Base-by-base conservation (phyloP, 1,284 basidiomycete species). In the Ustilago lituana region DNA sequence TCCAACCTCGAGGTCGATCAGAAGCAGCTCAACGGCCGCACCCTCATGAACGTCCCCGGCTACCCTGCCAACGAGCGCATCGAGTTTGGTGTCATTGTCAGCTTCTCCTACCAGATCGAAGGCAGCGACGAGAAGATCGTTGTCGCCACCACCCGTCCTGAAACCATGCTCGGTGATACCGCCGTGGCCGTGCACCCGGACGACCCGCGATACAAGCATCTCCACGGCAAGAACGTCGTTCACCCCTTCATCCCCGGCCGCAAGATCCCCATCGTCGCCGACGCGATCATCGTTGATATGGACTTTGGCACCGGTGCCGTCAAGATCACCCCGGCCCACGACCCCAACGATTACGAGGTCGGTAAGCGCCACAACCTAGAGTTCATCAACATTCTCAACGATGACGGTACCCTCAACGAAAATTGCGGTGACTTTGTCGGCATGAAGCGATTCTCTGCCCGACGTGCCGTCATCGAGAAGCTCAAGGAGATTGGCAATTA, bases 291-390 rank as follows among this genome's bases (percentile, higher is more conserved):
- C 52, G 95, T 97, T 69, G 95, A 98, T 83, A 97, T 94, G 90
- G 87, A 88, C 35, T 98, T 98, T 75, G 96, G 96, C 52, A 99
- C 96, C 23, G 96, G 96, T 84, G 96, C 95, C 5, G 95, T 98
- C 60, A 98, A 99, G 85, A 98, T 98, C 82, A 98, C 96, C 0
- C 96, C 96, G n/a, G 96, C 95, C 0, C 96, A 98, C 82, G 96
- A 98, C 83, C 91, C 89, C 32, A 96, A 96, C 82, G 95, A 98
- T 87, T 98, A 96, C 83, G 93, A 95, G 76, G 93, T 95, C 73
- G 96, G 93, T 27, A 82, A 89, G 78, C 86, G 95, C 40, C 93
- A 98, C 83, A 88, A 90, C 11, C 86, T 99, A 39, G 89, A 92
- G 58, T 96, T 98, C 81, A 91, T 99, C 85, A 97, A 91, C 82